phyloP scores from a whole-genome alignment of 495 filamentous ascomycete genomes.

The Talaromyces wortmannii region DNA sequence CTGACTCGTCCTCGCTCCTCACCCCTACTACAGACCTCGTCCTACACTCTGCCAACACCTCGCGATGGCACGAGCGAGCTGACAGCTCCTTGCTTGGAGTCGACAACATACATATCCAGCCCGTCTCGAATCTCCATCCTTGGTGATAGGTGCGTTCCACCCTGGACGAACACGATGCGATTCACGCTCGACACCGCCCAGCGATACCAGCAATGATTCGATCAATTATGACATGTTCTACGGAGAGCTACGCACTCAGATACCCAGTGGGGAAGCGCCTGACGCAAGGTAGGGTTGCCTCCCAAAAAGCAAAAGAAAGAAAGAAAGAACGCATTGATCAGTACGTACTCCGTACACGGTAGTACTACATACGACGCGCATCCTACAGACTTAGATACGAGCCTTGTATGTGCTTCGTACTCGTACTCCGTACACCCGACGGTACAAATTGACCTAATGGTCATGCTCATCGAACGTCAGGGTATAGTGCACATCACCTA shows the following conservation, averaged over 20 bases:
- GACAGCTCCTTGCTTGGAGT: not conserved
- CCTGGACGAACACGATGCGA: no score
- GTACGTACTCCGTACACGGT: no score
- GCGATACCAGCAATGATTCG: no score
- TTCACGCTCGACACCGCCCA: no score
- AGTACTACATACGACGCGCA: not conserved
- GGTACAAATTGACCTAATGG: not conserved
- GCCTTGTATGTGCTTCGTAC: not conserved
- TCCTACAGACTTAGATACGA: not conserved
- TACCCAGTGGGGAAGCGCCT: not conserved
- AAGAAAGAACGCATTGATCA: not conserved
- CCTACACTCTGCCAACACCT: no score
- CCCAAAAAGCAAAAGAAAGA: no score
- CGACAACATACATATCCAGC: not conserved
- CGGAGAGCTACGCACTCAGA: not conserved
- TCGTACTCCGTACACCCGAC: not conserved
- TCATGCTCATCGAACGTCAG: no score
- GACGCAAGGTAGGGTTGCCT: not conserved
- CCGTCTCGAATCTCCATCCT: no score
- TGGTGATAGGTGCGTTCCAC: no score
- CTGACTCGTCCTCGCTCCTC: not conserved
- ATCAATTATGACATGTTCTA: not conserved
- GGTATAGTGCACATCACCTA: no score
- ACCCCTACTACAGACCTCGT: not conserved
- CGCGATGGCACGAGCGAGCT: no score